Evolutionary conservation across 768 basidiomycete species (phyloP), one percentile per base, ranked within the genome.

Genomic region (Cubamyces lactineus): DNA sequence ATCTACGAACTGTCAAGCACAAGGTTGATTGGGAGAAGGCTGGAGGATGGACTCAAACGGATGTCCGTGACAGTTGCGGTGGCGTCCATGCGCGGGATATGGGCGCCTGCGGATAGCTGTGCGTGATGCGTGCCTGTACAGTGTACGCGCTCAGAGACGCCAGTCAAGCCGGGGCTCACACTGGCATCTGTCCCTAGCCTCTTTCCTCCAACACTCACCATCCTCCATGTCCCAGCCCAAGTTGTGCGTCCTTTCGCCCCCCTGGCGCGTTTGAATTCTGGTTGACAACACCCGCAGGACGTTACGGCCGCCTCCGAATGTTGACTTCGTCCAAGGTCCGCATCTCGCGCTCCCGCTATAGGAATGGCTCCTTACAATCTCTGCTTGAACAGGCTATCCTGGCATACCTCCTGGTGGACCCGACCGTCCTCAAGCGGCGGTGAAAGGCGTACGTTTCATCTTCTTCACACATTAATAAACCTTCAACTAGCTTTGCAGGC

Each of bases 291-390:
- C 11, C 40, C 46, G 23, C 65, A 94, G 92, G 72, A 91, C 86
- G 43, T 81, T 94, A 65, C 88, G 91, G 62, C 91, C 92, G 9
- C 92, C 92, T 49, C 92, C 92, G 45, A 92, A 94, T 77, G 88
- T 92, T 72, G 92, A 94, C 68, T 94, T 92, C 72, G 89, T 94
- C 6, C 86, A 89, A 70, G 92, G 92, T 64, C 38, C 88, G 67
- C 63, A 82, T 73, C 26, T 51, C 56, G 51, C 52, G 54, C 28
- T 34, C 34, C 59, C 49, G 24, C 46, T 17, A 38, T 42, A 16
- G 46, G 11, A 26, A 15, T 43, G 45, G 46, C 61, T 38, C 59
- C 21, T 28, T 46, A 64, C 56, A 38, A 34, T 45, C 30, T 42
- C 43, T 39, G 61, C 57, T 68, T 13, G 64, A 61, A 78, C 62